phyloP scores from a whole-genome alignment of 179 eudicot genomes.

The Drosera spatulata region DNA sequence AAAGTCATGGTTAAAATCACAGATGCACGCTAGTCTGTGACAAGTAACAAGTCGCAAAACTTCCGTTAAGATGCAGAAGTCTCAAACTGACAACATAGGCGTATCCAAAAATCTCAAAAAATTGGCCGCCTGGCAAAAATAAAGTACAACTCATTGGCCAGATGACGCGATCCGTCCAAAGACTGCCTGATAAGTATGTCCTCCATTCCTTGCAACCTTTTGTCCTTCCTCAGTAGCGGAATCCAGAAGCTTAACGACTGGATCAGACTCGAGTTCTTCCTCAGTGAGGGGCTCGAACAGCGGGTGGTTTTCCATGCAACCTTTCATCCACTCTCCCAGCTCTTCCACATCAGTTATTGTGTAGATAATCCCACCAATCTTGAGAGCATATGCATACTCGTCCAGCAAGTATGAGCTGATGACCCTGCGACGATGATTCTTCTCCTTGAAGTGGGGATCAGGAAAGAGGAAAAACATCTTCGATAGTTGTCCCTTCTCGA shows the following conservation, averaged over 20 bases:
- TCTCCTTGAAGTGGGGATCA: constrained; percentile 92
- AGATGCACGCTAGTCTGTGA: too few relatives aligned
- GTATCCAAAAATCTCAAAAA: too few relatives aligned
- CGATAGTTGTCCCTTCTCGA: constrained; percentile 66
- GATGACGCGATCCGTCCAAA: constrained; percentile 45
- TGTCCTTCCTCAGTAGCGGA: constrained; percentile 95
- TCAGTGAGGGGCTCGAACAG: constrained; percentile 52
- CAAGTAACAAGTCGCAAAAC: too few relatives aligned
- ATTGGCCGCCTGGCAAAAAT: too few relatives aligned
- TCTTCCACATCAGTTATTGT: constrained; percentile 92
- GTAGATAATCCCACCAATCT: constrained; percentile 74
- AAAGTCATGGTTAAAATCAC: not conserved
- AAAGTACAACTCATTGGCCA: too few relatives aligned
- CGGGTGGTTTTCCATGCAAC: constrained; percentile 65
- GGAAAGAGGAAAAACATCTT: constrained; percentile 98
- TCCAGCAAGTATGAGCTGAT: constrained; percentile 73
- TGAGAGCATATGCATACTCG: constrained; percentile 75
- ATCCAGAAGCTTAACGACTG: constrained; percentile 61
- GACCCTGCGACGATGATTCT: constrained; percentile 85
- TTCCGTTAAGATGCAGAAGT: too few relatives aligned
- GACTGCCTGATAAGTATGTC: constrained; percentile 71
- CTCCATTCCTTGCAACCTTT: constrained; percentile 81
- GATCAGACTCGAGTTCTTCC: constrained; percentile 65
- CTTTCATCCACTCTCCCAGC: constrained; percentile 85
- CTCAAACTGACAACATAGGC: too few relatives aligned